A percentile compares a stretch with the other conserved stretches of the same genome.
Conservation (phyloP, 352 stramenopile species). For the Sclerospora graminicola region DNA sequence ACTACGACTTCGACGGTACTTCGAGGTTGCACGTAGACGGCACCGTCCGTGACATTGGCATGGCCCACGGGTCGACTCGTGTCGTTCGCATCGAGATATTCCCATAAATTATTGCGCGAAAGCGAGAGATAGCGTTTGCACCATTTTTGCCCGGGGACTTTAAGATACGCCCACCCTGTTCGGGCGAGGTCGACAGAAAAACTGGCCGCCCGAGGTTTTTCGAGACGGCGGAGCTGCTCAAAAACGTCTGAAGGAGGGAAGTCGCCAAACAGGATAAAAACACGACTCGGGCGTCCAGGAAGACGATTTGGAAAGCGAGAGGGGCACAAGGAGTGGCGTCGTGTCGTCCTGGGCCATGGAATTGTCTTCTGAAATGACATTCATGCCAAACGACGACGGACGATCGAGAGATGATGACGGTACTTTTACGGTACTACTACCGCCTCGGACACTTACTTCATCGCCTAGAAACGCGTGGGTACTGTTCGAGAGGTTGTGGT, state of each 20-base stretch:
- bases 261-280: conserved; percentile 55
- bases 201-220: conserved; percentile 10
- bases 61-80: conserved; percentile 54
- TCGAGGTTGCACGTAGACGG: conserved; percentile 38
- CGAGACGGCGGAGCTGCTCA: conserved; percentile 29
- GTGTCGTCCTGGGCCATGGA: conserved; percentile 22
- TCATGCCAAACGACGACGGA: conserved; percentile 57
- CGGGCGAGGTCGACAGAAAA: conserved; percentile 16
- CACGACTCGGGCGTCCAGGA: conserved; percentile 50
- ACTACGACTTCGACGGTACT: conserved; percentile 43
- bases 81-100: conserved; percentile 59
- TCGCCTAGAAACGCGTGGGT: conserved; percentile 77
- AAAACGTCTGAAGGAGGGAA: conserved; percentile 55
- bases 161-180: conserved; percentile 44
- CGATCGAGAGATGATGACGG: too few relatives aligned
- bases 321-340: conserved; percentile 28
- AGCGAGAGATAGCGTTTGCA: conserved; percentile 57
- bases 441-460: conserved; percentile 75
- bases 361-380: conserved; percentile 60
- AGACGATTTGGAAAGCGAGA: conserved; percentile 35
- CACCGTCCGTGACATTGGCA: conserved; percentile 69
- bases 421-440: too few relatives aligned
- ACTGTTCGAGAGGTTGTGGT: conserved; percentile 77
- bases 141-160: conserved; percentile 55
- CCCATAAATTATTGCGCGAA: conserved; percentile 64